Evolutionary conservation across 495 filamentous ascomycete species (phyloP).

Genomic region (Choiromyces venosus): DNA sequence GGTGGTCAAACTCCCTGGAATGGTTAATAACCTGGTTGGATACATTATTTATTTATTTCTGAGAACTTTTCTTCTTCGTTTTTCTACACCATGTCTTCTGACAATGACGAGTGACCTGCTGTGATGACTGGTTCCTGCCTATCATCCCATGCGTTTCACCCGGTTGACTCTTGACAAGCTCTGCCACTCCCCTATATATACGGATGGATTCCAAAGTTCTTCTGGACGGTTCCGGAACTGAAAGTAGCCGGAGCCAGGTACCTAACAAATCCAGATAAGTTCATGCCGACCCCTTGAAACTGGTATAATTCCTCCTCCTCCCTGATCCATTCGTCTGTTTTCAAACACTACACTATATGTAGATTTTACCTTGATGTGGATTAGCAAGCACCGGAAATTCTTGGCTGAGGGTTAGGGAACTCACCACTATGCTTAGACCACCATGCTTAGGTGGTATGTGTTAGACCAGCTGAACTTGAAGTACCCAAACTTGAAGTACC

Average conservation of each 20-base stretch:
- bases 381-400: too few species aligned
- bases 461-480: not conserved
- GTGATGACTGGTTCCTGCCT: not conserved
- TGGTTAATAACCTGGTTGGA: too few species aligned
- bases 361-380: not conserved
- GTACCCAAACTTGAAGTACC: too few species aligned
- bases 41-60: too few species aligned
- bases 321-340: too few species aligned
- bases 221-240: not conserved
- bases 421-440: too few species aligned
- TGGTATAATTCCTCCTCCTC: not conserved
- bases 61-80: too few species aligned
- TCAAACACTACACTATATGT: not conserved
- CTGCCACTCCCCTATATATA: not conserved
- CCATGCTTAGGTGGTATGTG: not conserved
- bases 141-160: not conserved
- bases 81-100: too few species aligned
- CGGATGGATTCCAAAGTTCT: not conserved
- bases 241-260: not conserved
- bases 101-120: not conserved
- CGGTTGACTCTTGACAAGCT: not conserved
- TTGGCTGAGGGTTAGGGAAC: not conserved
- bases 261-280: not conserved
- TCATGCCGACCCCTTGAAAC: not conserved
- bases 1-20: too few species aligned